Percentiles rank a stretch among this genome's conserved stretches.
phyloP scores from a whole-genome alignment of 75 land plant genomes.

The Larix kaempferi region DNA sequence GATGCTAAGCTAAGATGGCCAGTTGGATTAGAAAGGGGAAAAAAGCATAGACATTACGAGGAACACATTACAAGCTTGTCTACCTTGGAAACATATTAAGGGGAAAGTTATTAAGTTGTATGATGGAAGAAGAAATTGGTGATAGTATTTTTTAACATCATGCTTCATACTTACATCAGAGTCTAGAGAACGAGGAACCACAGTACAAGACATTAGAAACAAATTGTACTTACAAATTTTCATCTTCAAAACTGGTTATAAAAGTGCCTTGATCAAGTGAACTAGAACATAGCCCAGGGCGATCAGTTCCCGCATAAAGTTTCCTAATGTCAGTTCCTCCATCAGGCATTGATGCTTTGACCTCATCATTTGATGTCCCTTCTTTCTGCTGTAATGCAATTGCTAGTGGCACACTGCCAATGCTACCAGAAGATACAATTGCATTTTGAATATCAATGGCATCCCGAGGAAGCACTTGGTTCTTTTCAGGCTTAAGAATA shows the following conservation, averaged over 20 bases:
- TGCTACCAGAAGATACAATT: conserved; percentile 10
- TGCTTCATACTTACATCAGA: no score
- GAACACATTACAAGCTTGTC: no score
- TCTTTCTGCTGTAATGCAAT: conserved; percentile 13
- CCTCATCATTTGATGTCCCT: background rate
- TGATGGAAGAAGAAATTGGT: no score
- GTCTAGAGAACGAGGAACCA: no score
- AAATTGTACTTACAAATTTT: conserved; percentile 4
- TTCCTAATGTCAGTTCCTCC: conserved; percentile 4
- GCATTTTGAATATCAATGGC: conserved; percentile 13
- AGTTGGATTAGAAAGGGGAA: no score
- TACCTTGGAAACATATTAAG: no score
- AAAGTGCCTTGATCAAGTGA: conserved; percentile 10
- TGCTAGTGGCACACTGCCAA: conserved; percentile 6
- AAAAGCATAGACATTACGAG: no score
- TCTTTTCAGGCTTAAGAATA: conserved; percentile 47
- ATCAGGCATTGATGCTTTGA: background rate
- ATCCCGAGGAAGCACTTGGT: conserved; percentile 54
- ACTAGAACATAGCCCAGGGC: background rate
- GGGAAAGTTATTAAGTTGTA: no score
- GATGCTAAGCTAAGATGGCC: no score
- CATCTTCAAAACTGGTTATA: conserved; percentile 5
- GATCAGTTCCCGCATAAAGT: background rate
- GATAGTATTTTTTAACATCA: no score
- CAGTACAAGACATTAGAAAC: no score